Evolutionary conservation across 2,329 filamentous ascomycete genomes (phyloP), one percentile per base, ranked within the genome.

Genomic region (Monilinia fructicola): DNA sequence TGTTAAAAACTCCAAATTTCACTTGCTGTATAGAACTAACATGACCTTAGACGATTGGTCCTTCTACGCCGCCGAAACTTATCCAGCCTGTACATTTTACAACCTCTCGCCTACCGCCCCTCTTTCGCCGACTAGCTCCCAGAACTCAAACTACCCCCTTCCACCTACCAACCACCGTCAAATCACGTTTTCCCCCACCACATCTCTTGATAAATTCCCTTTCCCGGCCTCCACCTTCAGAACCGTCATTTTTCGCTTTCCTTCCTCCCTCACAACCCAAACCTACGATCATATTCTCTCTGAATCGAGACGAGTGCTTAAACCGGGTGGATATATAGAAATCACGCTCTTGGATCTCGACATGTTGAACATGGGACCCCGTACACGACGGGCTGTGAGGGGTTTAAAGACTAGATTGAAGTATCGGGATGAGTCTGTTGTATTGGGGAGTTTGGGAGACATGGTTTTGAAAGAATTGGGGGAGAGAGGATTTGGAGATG

Each of bases 11-110:
- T 23, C 21, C 2, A 26, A 1, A 26, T 18, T 42, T 50, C 46
- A 12, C 21, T 18, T 1, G 6, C 12, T 11, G 5, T 9, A 61
- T 40, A 9, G 5, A 21, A n/a, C 58, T 61, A 50, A 61, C 1
- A 72, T 56, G 60, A 11, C 46, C 31, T 64, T 62, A 77, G 87
- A 90, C 71, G 91, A 95, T 74, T 95, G 91, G 91, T 93, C 91
- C 0, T 93, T 92, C 76, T 94, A 93, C 72, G 90, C 90, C 26
- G 90, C 91, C 9, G 87, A 93, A 74, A 92, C 90, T 0, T 94
- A 94, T 70, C 89, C 90, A 0, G 82, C 83, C 0, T 89, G 89
- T 0, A 89, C 86, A 2, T 89, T 95, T 69, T 94, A 91, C 79
- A 92, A 93, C 74, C 82, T 94, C 31, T 88, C 86, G 0, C 86